These are phyloP conservation scores for Termitomyces heimii DNA, from an alignment of 768 basidiomycete species.

Conservation along the genomic window DNA sequence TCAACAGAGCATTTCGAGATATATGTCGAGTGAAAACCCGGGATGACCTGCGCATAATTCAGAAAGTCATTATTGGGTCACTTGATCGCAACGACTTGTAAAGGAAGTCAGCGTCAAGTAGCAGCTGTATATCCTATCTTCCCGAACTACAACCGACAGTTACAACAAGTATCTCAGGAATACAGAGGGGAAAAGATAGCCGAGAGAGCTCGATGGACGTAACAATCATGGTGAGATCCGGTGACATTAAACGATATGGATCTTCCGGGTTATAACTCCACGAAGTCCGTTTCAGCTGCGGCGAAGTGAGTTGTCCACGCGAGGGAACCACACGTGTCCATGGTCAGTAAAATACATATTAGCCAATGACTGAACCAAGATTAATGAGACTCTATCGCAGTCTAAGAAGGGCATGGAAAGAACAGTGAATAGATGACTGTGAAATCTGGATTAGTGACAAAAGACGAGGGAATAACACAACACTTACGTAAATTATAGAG, in stretches of 20 bases:
- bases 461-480: not conserved
- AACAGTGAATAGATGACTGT: slow-evolving; percentile 8
- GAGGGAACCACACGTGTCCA: slow-evolving; percentile 2
- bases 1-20: slow-evolving; percentile 7
- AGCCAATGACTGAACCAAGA: slow-evolving; percentile 27
- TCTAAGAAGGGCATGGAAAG: slow-evolving; percentile 5
- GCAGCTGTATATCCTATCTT: not conserved
- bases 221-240: slow-evolving; percentile 5
- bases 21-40: slow-evolving; percentile 26
- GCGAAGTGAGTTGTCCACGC: slow-evolving; percentile 1
- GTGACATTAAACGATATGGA: slow-evolving; percentile 7
- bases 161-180: not conserved
- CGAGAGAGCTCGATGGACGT: slow-evolving; percentile 6
- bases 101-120: slow-evolving; percentile 10
- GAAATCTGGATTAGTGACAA: not conserved
- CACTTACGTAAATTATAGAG: slow-evolving; percentile 11
- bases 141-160: slow-evolving; percentile 8
- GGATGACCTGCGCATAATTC: slow-evolving; percentile 20
- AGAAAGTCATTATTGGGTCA: slow-evolving; percentile 21
- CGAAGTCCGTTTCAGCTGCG: not conserved
- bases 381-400: slow-evolving; percentile 23
- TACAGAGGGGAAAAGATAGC: not conserved
- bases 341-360: slow-evolving; percentile 23
- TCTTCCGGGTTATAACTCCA: not conserved
- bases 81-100: slow-evolving; percentile 24